phyloP scores from a whole-genome alignment of 2,329 filamentous ascomycete species.

The Penicillium paneum region DNA sequence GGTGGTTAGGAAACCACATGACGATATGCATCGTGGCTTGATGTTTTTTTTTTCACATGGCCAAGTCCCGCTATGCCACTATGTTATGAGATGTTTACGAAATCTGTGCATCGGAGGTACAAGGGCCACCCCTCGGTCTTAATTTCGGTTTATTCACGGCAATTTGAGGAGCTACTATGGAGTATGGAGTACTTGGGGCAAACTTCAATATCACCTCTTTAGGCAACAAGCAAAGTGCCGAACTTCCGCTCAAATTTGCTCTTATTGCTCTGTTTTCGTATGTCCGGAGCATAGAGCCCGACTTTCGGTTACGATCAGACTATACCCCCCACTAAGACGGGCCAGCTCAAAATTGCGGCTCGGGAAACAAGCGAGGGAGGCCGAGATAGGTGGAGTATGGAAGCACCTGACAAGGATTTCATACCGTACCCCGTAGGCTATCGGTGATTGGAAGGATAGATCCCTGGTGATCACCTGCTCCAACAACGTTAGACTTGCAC shows the following conservation, averaged over 20 bases:
- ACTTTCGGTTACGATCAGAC: background rate
- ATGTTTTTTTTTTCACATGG: background rate
- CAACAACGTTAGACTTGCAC: background rate
- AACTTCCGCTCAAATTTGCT: background rate
- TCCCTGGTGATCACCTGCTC: background rate
- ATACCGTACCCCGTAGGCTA: background rate
- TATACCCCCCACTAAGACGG: slow-evolving; percentile 1
- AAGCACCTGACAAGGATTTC: slow-evolving; percentile 4
- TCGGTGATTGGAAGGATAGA: background rate
- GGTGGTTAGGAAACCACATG: background rate
- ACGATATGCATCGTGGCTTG: background rate
- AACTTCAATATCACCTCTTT: background rate
- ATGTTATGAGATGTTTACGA: background rate
- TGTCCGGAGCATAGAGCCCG: background rate
- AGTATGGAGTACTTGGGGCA: too few species aligned
- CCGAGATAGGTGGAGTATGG: slow-evolving; percentile 14
- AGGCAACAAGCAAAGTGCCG: background rate
- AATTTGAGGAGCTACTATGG: background rate
- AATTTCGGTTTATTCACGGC: background rate
- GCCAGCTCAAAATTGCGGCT: slow-evolving; percentile 18
- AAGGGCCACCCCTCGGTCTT: background rate
- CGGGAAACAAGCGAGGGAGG: slow-evolving; percentile 15
- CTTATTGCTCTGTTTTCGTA: background rate
- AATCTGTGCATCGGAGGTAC: background rate
- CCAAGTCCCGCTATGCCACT: background rate